Base-by-base conservation (phyloP, 345 rosid genomes). In the Erucastrum elatum region DNA sequence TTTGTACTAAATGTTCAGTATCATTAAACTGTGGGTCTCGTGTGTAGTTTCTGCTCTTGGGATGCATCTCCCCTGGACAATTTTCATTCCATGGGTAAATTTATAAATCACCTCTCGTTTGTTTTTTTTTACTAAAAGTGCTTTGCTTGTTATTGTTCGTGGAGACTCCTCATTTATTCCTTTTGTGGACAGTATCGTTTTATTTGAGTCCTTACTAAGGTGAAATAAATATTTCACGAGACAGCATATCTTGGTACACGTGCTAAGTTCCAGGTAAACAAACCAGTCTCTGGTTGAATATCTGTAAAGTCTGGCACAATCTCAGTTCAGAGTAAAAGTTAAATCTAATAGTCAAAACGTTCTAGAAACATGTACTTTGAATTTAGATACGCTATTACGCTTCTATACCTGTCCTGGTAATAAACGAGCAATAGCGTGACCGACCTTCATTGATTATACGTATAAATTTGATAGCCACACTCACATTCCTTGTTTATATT, bases 31-130 rank as follows among this genome's bases (percentile, higher is more conserved):
- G 26, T 60, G 21, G 21, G 21, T 71, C 67, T 1, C 72, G 70
- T 67, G 29, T 79, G 78, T 67, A 66, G 64, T 67, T 79, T 44
- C 77, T 79, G 82, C 66, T 66, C 73, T 33, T 72, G 62, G 64
- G 82, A 74, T 80, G 41, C 82, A 74, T 55, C 34, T 80, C 79
- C 7, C 79, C 82, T 74, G 79, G 79, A 68, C 79, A 68, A 74
- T 75, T 80, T 80, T 79, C 75, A 73, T 34, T 49, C 33, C 78
- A 79, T 74, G 74, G 56, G 63, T 66, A 61, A 37, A 73, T 60
- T 73, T 34, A 67, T 73, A 44, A n/a, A 44, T 72, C 26, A 21
- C 35, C 49, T 78, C 63, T 65, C 77, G 2, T 65, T 78, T 55
- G 44, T 65, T 71, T 21, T 21, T 21, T 21, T 21, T 21, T 21